These are phyloP conservation scores for Polytrichum formosum DNA, from an alignment of 225 moss, liverwort and hornwort species.

Conservation along the genomic window DNA sequence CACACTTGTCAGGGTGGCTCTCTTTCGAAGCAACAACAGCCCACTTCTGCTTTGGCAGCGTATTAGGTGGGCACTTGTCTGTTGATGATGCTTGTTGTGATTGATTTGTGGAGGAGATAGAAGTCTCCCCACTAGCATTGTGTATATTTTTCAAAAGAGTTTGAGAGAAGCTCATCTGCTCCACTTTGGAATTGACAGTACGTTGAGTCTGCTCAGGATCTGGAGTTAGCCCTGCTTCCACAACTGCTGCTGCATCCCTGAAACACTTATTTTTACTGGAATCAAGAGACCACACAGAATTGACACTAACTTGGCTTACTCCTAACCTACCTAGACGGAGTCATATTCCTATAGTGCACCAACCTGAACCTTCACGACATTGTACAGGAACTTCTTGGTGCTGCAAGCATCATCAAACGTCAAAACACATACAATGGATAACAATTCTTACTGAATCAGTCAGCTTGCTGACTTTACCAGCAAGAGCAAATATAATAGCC, in stretches of 20 bases:
- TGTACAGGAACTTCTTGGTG: no score
- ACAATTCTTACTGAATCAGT: no score
- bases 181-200: background rate
- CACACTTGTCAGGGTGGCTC: background rate
- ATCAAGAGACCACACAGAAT: background rate
- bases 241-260: slow-evolving; percentile 13
- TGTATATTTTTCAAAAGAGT: background rate
- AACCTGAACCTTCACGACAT: no score
- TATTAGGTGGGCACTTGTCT: background rate
- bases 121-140: background rate
- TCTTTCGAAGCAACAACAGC: background rate
- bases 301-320: no score
- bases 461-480: no score
- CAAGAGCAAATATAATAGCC: no score
- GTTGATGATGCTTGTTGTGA: slow-evolving; percentile 4
- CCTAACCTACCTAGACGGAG: no score
- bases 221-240: slow-evolving; percentile 13
- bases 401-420: no score
- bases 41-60: background rate
- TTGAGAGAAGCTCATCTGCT: background rate
- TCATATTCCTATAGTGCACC: no score
- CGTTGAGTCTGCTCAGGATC: background rate
- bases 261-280: background rate
- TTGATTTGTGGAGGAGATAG: background rate
- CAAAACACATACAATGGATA: no score